Evolutionary conservation across 208 protist genomes (phyloP).

Genomic region (Leishmania guyanensis): DNA sequence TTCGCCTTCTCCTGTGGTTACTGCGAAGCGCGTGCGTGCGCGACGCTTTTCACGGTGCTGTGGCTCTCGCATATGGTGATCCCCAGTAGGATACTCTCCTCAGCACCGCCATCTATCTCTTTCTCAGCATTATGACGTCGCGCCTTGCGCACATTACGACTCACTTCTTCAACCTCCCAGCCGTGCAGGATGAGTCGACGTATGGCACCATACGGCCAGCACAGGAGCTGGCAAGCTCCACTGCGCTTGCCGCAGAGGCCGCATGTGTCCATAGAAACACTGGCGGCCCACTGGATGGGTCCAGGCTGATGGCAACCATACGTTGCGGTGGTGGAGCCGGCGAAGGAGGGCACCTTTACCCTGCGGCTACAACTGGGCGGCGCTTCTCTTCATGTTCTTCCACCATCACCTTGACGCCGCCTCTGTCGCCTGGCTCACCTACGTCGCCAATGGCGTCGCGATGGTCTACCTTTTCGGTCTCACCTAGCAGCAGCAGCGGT

Average conservation of each 20-base stretch:
- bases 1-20: background rate
- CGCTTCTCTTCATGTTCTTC: conserved; percentile 21
- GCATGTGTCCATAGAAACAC: background rate
- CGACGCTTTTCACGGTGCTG: background rate
- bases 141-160: conserved; percentile 29
- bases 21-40: background rate
- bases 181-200: conserved; percentile 6
- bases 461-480: conserved; percentile 7
- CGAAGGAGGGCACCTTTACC: background rate
- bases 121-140: conserved; percentile 18
- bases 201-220: conserved; percentile 2
- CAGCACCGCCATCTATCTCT: background rate
- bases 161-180: conserved; percentile 32
- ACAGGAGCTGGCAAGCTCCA: conserved; percentile 19
- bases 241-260: background rate
- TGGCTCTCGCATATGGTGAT: conserved; percentile 1
- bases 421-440: conserved; percentile 21
- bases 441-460: conserved; percentile 2
- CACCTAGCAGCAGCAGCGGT: conserved; percentile 7
- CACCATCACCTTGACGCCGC: conserved; percentile 14
- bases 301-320: conserved; percentile 6
- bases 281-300: conserved; percentile 12
- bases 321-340: conserved; percentile 2
- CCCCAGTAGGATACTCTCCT: background rate
- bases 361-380: background rate